Percentiles rank a stretch among this genome's conserved stretches.
Evolutionary conservation across 495 filamentous ascomycete species (phyloP).

Genomic region (Umbilicaria muhlenbergii): DNA sequence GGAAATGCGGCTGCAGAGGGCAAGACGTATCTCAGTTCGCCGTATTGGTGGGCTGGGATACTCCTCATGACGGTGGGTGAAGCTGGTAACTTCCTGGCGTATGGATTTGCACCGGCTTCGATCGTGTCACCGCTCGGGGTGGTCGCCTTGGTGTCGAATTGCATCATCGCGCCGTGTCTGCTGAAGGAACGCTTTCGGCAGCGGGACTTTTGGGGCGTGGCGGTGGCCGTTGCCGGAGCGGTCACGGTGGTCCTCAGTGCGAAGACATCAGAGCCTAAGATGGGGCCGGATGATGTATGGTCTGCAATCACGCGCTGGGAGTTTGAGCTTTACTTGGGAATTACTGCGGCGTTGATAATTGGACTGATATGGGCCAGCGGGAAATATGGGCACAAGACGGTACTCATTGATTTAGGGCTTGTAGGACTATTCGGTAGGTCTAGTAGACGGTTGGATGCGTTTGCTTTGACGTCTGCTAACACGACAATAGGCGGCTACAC

Average conservation of each 20-base stretch:
- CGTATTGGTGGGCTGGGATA: slow-evolving; percentile 92
- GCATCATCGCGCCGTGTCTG: slow-evolving; percentile 83
- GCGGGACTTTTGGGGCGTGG: slow-evolving; percentile 78
- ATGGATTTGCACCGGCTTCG: slow-evolving; percentile 95
- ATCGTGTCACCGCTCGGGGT: slow-evolving; percentile 96
- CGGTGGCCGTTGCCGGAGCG: slow-evolving; percentile 72
- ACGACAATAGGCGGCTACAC: slow-evolving; percentile 65
- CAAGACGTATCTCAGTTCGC: slow-evolving; percentile 70
- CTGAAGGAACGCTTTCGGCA: slow-evolving; percentile 76
- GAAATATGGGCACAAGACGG: slow-evolving; percentile 65
- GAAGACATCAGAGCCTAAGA: slow-evolving; percentile 72
- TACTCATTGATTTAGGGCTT: slow-evolving; percentile 83
- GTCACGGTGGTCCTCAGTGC: slow-evolving; percentile 89
- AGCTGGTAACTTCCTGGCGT: slow-evolving; percentile 90
- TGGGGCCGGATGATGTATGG: slow-evolving; percentile 84
- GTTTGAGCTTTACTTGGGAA: slow-evolving; percentile 76
- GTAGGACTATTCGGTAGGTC: slow-evolving; percentile 79
- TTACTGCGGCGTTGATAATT: slow-evolving; percentile 57
- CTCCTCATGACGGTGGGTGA: slow-evolving; percentile 86
- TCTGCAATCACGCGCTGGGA: slow-evolving; percentile 75
- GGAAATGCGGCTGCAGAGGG: slow-evolving; percentile 15
- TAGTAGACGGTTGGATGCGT: not conserved
- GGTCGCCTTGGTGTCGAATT: slow-evolving; percentile 89
- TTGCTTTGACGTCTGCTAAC: slow-evolving; percentile 16
- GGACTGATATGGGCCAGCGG: slow-evolving; percentile 67